A percentile compares a stretch with the other conserved stretches of the same genome.
phyloP scores from a whole-genome alignment of 495 filamentous ascomycete genomes.

The Glarea lozoyensis region DNA sequence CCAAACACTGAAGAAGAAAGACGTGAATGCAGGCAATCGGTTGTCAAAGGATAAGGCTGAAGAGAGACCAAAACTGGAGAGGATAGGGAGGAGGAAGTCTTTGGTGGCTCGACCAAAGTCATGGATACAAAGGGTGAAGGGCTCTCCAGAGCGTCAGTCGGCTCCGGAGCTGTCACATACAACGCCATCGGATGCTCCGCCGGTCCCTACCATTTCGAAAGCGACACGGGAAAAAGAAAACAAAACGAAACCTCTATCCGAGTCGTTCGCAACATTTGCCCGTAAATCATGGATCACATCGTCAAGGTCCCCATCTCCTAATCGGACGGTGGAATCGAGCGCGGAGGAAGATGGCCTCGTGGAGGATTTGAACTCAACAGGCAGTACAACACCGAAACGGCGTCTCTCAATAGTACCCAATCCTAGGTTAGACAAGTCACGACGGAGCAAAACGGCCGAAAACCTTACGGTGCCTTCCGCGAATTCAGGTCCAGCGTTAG shows the following conservation, averaged over 20 bases:
- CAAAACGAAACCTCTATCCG: constrained; percentile 31
- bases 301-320: constrained; percentile 54
- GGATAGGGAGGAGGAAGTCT: constrained; percentile 20
- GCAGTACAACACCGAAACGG: constrained; percentile 1
- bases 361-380: constrained; percentile 10
- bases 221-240: constrained; percentile 14
- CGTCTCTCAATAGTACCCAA: constrained; percentile 2
- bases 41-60: constrained; percentile 17
- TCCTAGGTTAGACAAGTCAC: constrained; percentile 12
- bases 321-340: constrained; percentile 5
- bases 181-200: constrained; percentile 14
- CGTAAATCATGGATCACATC: constrained; percentile 58
- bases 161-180: constrained; percentile 5
- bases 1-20: background rate
- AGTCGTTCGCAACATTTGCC: constrained; percentile 56
- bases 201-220: constrained; percentile 18
- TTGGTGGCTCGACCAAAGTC: constrained; percentile 23
- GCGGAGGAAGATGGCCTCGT: constrained; percentile 8
- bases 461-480: constrained; percentile 3
- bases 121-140: constrained; percentile 22
- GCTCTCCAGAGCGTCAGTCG: constrained; percentile 17
- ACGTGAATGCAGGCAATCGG: constrained; percentile 5
- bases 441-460: constrained; percentile 4
- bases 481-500: constrained; percentile 7
- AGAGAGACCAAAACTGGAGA: constrained; percentile 14